Evolutionary conservation across 2,329 filamentous ascomycete genomes (phyloP).

Genomic region (Hypoxylon sp.): DNA sequence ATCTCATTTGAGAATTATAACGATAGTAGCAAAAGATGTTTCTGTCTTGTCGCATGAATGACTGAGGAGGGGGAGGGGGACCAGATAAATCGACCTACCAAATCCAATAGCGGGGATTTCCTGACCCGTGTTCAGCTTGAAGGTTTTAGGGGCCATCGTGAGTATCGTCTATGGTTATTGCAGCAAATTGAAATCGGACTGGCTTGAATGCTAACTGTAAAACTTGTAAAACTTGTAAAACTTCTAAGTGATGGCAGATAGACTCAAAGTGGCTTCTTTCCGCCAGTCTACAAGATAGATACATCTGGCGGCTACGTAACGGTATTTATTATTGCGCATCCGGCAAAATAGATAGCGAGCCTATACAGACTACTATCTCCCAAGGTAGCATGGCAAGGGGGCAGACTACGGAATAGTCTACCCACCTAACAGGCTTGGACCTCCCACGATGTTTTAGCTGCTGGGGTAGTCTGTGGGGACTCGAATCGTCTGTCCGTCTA

Average conservation of each 20-base stretch:
- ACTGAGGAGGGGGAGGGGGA: conserved; percentile 31
- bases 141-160: conserved; percentile 69
- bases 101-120: conserved; percentile 76
- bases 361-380: conserved; percentile 24
- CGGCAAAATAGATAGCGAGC: conserved; percentile 46
- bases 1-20: background rate
- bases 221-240: no score
- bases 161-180: conserved; percentile 6
- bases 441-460: conserved; percentile 23
- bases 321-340: conserved; percentile 41
- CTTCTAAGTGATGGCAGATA: background rate
- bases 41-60: background rate
- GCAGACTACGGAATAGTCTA: conserved; percentile 20
- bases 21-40: background rate
- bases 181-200: background rate
- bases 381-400: conserved; percentile 26
- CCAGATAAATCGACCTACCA: conserved; percentile 59
- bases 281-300: conserved; percentile 4
- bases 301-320: conserved; percentile 26
- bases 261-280: conserved; percentile 10
- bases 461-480: conserved; percentile 21
- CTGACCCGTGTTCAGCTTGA: conserved; percentile 75
- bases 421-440: conserved; percentile 8
- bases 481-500: background rate
- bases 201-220: background rate